A percentile compares a stretch with the other conserved stretches of the same genome.
phyloP scores from a whole-genome alignment of 495 filamentous ascomycete species.

The Tetracladium marchalianum region DNA sequence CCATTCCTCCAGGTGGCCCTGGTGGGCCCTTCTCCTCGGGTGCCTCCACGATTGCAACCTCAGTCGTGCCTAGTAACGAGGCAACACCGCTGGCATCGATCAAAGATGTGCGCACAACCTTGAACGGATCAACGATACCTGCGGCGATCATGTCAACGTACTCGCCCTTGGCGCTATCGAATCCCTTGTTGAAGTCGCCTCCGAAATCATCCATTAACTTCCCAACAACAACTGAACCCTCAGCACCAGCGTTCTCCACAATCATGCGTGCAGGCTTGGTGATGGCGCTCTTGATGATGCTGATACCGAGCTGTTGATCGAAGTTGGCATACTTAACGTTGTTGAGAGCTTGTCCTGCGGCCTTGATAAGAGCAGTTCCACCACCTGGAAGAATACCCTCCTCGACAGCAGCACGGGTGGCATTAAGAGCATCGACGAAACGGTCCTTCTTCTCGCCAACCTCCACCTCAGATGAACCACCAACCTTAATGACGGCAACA shows the following conservation, averaged over 20 bases:
- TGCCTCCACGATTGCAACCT: slow-evolving; percentile 94
- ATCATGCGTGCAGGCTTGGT: slow-evolving; percentile 89
- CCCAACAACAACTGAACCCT: slow-evolving; percentile 93
- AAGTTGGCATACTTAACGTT: slow-evolving; percentile 86
- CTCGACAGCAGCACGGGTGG: slow-evolving; percentile 96
- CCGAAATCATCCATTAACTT: slow-evolving; percentile 95
- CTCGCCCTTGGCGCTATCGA: slow-evolving; percentile 89
- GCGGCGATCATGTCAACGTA: slow-evolving; percentile 97
- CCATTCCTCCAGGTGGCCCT: slow-evolving; percentile 54
- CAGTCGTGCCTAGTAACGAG: slow-evolving; percentile 93
- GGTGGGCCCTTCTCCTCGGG: slow-evolving; percentile 71
- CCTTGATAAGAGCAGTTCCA: slow-evolving; percentile 96
- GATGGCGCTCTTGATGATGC: slow-evolving; percentile 95
- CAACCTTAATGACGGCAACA: slow-evolving; percentile 99
- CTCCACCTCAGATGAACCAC: slow-evolving; percentile 94
- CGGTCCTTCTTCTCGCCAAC: slow-evolving; percentile 99
- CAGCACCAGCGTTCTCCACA: slow-evolving; percentile 93
- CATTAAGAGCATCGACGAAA: slow-evolving; percentile 95
- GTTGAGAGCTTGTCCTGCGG: slow-evolving; percentile 76
- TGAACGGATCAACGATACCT: slow-evolving; percentile 97
- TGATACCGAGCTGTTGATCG: slow-evolving; percentile 97
- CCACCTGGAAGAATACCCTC: slow-evolving; percentile 97
- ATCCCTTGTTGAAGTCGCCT: slow-evolving; percentile 94
- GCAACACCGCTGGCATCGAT: slow-evolving; percentile 94
- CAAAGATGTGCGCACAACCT: slow-evolving; percentile 94